phyloP scores from a whole-genome alignment of 306 rosid genomes.

The Comarum palustre region DNA sequence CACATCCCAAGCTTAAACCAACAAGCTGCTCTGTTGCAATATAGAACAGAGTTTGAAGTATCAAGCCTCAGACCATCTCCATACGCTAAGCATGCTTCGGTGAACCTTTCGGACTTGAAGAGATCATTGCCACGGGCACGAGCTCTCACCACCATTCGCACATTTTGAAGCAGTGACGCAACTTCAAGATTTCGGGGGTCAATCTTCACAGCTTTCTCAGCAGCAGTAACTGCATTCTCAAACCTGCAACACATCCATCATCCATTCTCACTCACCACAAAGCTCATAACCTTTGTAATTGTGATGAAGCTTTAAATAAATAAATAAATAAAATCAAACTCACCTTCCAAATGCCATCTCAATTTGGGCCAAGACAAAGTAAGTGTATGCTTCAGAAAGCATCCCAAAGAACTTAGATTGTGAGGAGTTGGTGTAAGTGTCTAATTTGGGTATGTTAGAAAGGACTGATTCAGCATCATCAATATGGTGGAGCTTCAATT shows the following conservation, averaged over 20 bases:
- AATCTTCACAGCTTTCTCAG: conserved; percentile 70
- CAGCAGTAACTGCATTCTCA: conserved; percentile 82
- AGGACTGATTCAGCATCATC: conserved; percentile 68
- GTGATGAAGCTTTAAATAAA: conserved; percentile 24
- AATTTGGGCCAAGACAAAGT: conserved; percentile 66
- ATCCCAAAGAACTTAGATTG: conserved; percentile 66
- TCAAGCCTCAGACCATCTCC: conserved; percentile 85
- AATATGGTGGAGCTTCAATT: conserved; percentile 78
- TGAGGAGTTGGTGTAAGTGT: conserved; percentile 31
- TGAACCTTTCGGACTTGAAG: conserved; percentile 84
- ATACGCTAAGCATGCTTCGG: conserved; percentile 86
- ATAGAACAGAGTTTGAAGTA: conserved; percentile 75
- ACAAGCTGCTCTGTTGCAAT: conserved; percentile 94
- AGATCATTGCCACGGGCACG: conserved; percentile 88
- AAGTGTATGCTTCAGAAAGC: conserved; percentile 69
- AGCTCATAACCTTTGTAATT: conserved; percentile 28
- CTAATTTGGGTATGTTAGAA: conserved; percentile 42
- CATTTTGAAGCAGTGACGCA: conserved; percentile 59
- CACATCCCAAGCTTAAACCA: conserved; percentile 92
- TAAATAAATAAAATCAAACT: conserved; percentile 39
- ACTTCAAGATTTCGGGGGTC: conserved; percentile 73
- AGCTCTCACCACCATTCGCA: conserved; percentile 80
- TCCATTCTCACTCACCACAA: conserved; percentile 51
- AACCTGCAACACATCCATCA: conserved; percentile 89
- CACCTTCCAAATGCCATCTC: conserved; percentile 97